Percentiles rank a stretch among this genome's conserved stretches.
These are phyloP conservation scores for Fusarium floridanum DNA, from an alignment of 2,329 filamentous ascomycete species.

Conservation along the genomic window DNA sequence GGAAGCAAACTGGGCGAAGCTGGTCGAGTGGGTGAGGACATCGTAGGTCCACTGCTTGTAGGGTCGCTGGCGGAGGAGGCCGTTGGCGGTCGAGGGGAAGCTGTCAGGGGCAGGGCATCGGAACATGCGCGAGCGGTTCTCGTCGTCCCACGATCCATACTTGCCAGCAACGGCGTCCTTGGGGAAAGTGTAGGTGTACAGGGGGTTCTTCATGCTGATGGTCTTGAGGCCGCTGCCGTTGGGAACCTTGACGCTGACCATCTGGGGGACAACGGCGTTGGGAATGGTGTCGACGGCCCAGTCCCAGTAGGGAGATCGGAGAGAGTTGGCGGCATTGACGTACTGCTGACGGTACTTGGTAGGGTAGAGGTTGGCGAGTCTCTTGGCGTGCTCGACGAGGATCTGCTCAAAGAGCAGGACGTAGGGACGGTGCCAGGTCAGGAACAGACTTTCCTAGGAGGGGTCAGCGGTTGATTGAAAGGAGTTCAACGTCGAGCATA, in stretches of 20 bases:
- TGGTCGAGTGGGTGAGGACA: slow-evolving; percentile 53
- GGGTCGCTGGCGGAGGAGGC: slow-evolving; percentile 46
- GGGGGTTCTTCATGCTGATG: slow-evolving; percentile 62
- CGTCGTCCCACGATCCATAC: slow-evolving; percentile 53
- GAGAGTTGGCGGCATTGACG: slow-evolving; percentile 57
- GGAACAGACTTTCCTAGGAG: slow-evolving; percentile 62
- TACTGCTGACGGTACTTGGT: slow-evolving; percentile 53
- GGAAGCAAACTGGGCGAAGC: slow-evolving; percentile 53
- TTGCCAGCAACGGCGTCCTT: slow-evolving; percentile 52
- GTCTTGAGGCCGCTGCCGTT: slow-evolving; percentile 47
- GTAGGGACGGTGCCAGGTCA: slow-evolving; percentile 69
- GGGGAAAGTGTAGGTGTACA: slow-evolving; percentile 66
- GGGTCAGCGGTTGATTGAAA: slow-evolving; percentile 4
- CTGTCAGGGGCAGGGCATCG: slow-evolving; percentile 54
- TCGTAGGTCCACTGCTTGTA: slow-evolving; percentile 60
- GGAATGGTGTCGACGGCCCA: slow-evolving; percentile 64
- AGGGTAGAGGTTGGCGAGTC: slow-evolving; percentile 61
- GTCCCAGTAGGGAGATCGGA: slow-evolving; percentile 68
- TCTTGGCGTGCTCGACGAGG: slow-evolving; percentile 60
- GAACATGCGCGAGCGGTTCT: slow-evolving; percentile 53
- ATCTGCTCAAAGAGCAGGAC: slow-evolving; percentile 69
- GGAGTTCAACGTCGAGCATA: slow-evolving; percentile 34
- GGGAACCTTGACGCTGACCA: slow-evolving; percentile 57
- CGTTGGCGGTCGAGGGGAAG: slow-evolving; percentile 57
- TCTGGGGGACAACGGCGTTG: slow-evolving; percentile 51